Base-by-base conservation (phyloP, 208 protist genomes). In the Wallacemonas sp. region DNA sequence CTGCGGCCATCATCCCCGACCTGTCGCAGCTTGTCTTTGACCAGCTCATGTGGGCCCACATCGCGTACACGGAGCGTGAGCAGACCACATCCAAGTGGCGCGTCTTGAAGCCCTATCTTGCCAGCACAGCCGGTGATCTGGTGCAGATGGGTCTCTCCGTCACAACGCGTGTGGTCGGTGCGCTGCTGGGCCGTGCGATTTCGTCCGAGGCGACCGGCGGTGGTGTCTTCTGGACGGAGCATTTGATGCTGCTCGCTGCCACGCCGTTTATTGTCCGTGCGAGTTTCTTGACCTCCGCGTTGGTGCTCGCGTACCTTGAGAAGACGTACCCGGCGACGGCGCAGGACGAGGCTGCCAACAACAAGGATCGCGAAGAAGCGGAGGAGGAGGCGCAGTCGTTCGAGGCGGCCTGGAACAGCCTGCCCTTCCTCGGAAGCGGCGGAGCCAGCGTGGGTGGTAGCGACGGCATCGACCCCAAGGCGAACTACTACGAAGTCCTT, bases 401-500 rank as follows among this genome's bases (percentile, higher is more conserved):
- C 32, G 52, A 58, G n/a, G 6, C 17, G 2, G 52, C 52, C 29
- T 58, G 52, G 52, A 58, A 58, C n/a, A 58, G 52, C 26, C 52
- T 58, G 26, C 52, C 52, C n/a, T 58, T 58, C 52, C 52, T 58
- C 30, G 52, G 52, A 4, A 24, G 29, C 21, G 52, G 30, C 5
- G 32, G 52, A 4, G 49, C 14, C 5, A 24, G 34, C 17, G 33
- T 1, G 26, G 46, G 29, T 16, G 48, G 27, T 23, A n/a, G 6
- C 3, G 56, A 38, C 41, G 46, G 38, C 32, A 56, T 71, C 0
- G 19, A 52, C 29, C 32, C 38, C 46, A 44, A 36, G 9, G 44
- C 54, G 46, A 72, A 87, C 68, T 78, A 80, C 52, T 93, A 95
- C 55, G 66, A 63, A 9, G 73, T 90, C 34, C 64, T 95, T 16